phyloP scores from a whole-genome alignment of 2,329 filamentous ascomycete species.

The Xylaria sp. region DNA sequence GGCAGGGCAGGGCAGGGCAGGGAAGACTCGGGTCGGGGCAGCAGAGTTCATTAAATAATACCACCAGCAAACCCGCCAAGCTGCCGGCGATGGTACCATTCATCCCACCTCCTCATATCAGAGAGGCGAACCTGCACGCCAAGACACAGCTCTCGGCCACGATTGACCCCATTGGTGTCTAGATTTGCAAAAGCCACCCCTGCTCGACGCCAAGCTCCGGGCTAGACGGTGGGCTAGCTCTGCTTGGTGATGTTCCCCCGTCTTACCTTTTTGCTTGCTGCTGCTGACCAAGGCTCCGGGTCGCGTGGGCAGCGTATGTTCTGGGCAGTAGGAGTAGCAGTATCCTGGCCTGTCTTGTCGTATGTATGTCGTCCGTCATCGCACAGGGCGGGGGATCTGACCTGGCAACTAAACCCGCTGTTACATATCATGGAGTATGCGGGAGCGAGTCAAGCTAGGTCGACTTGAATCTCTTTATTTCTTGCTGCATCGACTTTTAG shows the following conservation, averaged over 20 bases:
- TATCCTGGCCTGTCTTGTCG: background rate
- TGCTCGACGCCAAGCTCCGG: background rate
- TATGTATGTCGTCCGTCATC: background rate
- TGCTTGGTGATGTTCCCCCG: slow-evolving; percentile 19
- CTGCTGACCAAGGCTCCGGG: slow-evolving; percentile 19
- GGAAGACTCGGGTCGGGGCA: background rate
- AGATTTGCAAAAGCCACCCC: slow-evolving; percentile 20
- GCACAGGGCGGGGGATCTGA: background rate
- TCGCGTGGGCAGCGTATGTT: background rate
- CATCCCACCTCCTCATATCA: slow-evolving; percentile 5
- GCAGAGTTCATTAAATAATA: slow-evolving; percentile 21
- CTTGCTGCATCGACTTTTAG: background rate
- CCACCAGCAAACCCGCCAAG: slow-evolving; percentile 17
- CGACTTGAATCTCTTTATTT: background rate
- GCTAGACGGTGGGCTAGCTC: background rate
- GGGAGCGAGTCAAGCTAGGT: background rate
- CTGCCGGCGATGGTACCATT: slow-evolving; percentile 9
- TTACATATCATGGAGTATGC: background rate
- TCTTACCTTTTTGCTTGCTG: slow-evolving; percentile 23
- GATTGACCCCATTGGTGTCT: slow-evolving; percentile 31
- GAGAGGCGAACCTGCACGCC: slow-evolving; percentile 24
- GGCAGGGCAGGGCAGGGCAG: too few species aligned
- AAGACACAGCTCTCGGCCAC: slow-evolving; percentile 27
- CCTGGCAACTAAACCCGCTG: background rate
- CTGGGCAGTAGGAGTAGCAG: background rate